Evolutionary conservation across 495 filamentous ascomycete species (phyloP), one percentile per base, ranked within the genome.

Genomic region (Lichina pygmaea): DNA sequence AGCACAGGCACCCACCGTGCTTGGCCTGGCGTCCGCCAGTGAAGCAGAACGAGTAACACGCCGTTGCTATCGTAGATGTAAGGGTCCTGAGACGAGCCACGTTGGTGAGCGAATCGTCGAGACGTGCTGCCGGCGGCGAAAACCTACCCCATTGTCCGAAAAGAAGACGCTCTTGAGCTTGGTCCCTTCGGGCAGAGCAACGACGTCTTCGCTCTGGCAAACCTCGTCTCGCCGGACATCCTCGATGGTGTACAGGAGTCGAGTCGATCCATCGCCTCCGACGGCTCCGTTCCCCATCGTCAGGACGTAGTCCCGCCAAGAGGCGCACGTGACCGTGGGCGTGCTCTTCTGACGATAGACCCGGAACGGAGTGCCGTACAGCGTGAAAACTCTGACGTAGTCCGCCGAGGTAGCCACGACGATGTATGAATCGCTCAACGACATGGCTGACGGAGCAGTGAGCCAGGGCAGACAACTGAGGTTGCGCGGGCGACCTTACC

Each of bases 221-320:
- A 85, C 71, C 52, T 97, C 86, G 52, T 94, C 89, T 31, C 81
- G 70, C 61, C 91, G 89, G 52, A 94, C 71, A 52, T 95, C 92
- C 55, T 93, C 77, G 50, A 97, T 78, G 0, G 76, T 81, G 65
- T 95, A 97, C 10, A 78, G 62, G 31, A 97, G 65, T 34, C 67
- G 70, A 6, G 78, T 72, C 38, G 62, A 68, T 38, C 91, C 89
- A 53, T 86, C 77, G 8, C 74, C 69, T 15, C 72, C 74, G 42
- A 93, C 68, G 0, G 91, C 72, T 0, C 89, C 89, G 53, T 95
- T 97, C 16, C 86, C 86, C 52, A 97, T 71, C 0, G 84, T 92
- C 52, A 94, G 69, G 9, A 95, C 73, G 57, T 94, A 95, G 62
- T 97, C 84, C 48, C 78, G 65, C 81, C 81, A 97, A 48, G 81